Base-by-base conservation (phyloP, 1,284 basidiomycete genomes). In the Boletellus deceptivus region DNA sequence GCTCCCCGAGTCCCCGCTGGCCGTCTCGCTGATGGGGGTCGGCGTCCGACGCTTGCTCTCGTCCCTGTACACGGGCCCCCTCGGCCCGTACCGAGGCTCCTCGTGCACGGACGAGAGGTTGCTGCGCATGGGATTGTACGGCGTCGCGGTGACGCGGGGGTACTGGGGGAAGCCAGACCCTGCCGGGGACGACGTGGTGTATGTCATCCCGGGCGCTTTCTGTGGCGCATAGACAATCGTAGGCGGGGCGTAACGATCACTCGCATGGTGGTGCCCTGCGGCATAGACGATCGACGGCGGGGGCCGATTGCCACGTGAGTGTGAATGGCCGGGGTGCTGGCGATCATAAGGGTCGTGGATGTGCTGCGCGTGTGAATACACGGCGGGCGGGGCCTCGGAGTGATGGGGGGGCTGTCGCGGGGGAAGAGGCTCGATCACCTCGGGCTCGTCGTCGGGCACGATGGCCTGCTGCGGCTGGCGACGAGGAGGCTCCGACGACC, bases 231-330 rank as follows among this genome's bases (percentile, higher is more conserved):
- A 62, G 59, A 76, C 57, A 36, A 80, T 75, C 1, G 72, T 70
- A n/a, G 78, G 78, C 18, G 80, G 78, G 7, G 74, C 63, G 54
- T 80, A 81, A 54, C 74, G 73, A 44, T 75, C 68, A 56, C 61
- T 59, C 33, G 72, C 67, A 57, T 72, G 72, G 46, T 74, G 73
- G 22, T 75, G 68, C 17, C 51, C 57, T 5, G 79, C 74, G 31
- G 79, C 77, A 59, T 81, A 81, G 48, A 79, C 70, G 55, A 80
- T 79, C 45, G 79, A 69, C 20, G 77, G 79, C 18, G 77, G 76
- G 13, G 67, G 68, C 35, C 64, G 64, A 59, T 65, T 63, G 31
- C 58, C 65, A 64, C 65, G 63, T 40, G 67, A 68, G 50, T 70
- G 68, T 34, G 68, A 67, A 45, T 65, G 63, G 42, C 73, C 69